phyloP scores from a whole-genome alignment of 805 yeast species.

The Barnettozyma californica region DNA sequence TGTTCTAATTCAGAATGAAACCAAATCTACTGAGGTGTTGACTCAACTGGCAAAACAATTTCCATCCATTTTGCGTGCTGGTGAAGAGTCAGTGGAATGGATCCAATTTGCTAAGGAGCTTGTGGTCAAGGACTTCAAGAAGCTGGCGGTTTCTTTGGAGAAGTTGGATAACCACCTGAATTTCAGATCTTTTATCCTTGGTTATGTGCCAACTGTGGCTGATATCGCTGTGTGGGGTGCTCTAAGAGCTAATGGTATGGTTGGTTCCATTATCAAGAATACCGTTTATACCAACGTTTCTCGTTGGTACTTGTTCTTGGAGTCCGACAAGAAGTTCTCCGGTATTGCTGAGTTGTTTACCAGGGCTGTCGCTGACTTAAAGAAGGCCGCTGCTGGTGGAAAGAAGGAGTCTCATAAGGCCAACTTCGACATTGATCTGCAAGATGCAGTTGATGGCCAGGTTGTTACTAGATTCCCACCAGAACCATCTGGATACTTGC shows the following conservation, averaged over 20 bases:
- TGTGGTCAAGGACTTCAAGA: slow-evolving; percentile 83
- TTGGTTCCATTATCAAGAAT: slow-evolving; percentile 85
- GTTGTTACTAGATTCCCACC: slow-evolving; percentile 99
- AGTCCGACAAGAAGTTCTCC: slow-evolving; percentile 62
- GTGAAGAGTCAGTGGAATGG: slow-evolving; percentile 53
- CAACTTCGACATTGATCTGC: slow-evolving; percentile 87
- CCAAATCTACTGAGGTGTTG: slow-evolving; percentile 34
- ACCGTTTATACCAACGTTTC: slow-evolving; percentile 80
- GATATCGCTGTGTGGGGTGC: slow-evolving; percentile 94
- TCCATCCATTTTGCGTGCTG: slow-evolving; percentile 37
- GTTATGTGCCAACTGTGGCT: slow-evolving; percentile 62
- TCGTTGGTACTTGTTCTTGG: slow-evolving; percentile 86
- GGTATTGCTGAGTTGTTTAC: slow-evolving; percentile 61
- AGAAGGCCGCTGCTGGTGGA: slow-evolving; percentile 53
- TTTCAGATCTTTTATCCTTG: slow-evolving; percentile 74
- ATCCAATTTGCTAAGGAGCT: slow-evolving; percentile 61
- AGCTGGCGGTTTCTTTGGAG: slow-evolving; percentile 71
- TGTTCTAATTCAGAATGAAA: slow-evolving; percentile 37
- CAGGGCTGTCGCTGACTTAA: slow-evolving; percentile 66
- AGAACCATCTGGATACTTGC: slow-evolving; percentile 98
- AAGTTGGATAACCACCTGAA: slow-evolving; percentile 77
- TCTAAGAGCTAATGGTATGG: slow-evolving; percentile 85
- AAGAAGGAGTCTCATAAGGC: slow-evolving; percentile 88
- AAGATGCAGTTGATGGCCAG: slow-evolving; percentile 86
- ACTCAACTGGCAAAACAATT: slow-evolving; percentile 44